These are phyloP conservation scores for Ceratocystiopsis sp. DNA, from an alignment of 2,329 filamentous ascomycete genomes.

Conservation along the genomic window DNA sequence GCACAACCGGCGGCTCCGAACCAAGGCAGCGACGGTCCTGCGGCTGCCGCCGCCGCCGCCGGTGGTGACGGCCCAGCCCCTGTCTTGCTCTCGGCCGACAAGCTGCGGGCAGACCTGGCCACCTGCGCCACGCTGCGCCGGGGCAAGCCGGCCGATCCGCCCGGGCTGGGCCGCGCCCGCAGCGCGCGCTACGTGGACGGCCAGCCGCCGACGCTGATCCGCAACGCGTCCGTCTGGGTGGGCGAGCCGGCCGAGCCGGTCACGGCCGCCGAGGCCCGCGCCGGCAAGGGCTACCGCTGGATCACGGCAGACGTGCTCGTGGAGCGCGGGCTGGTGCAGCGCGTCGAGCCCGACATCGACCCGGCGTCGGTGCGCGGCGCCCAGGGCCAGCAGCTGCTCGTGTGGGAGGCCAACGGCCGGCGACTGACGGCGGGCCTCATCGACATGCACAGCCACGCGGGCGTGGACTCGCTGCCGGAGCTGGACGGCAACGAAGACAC, in stretches of 20 bases:
- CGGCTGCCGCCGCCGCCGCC: neutral
- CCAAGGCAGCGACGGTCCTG: no score
- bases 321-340: constrained; percentile 42
- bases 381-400: constrained; percentile 11
- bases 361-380: no score
- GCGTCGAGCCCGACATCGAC: constrained; percentile 20
- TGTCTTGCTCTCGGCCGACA: constrained; percentile 28
- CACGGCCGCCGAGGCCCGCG: constrained; percentile 31
- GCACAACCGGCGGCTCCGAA: no score
- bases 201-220: constrained; percentile 42
- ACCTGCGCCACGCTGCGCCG: constrained; percentile 37
- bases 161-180: constrained; percentile 35
- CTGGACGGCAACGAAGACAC: constrained; percentile 37
- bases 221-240: constrained; percentile 49
- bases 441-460: constrained; percentile 55
- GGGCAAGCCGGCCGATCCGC: constrained; percentile 34
- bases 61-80: no score
- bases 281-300: constrained; percentile 45
- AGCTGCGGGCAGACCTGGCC: constrained; percentile 34
- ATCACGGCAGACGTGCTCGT: constrained; percentile 41
- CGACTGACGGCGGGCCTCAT: constrained; percentile 50
- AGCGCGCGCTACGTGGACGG: constrained; percentile 45
- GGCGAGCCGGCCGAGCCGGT: constrained; percentile 33
- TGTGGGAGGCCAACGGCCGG: constrained; percentile 42
- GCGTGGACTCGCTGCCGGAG: constrained; percentile 38